These are phyloP conservation scores for Cladophialophora bantiana DNA, from an alignment of 2,329 filamentous ascomycete species.

Conservation along the genomic window DNA sequence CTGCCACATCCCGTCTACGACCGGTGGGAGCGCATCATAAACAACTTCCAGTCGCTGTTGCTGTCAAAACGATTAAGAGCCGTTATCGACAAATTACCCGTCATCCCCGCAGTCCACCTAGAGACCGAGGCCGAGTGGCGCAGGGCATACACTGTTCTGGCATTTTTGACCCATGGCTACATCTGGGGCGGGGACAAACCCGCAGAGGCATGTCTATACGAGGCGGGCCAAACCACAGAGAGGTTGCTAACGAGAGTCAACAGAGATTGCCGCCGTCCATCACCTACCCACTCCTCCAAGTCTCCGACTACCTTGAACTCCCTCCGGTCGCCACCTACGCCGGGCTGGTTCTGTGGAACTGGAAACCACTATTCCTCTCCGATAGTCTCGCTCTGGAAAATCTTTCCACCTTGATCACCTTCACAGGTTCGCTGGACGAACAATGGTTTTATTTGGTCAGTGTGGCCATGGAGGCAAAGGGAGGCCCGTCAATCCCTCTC, in stretches of 20 bases:
- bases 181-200: constrained; percentile 85
- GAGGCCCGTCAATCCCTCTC: constrained; percentile 82
- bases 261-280: constrained; percentile 77
- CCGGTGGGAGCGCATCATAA: constrained; percentile 87
- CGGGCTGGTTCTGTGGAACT: constrained; percentile 93
- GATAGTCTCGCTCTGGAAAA: constrained; percentile 89
- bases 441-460: constrained; percentile 99
- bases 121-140: constrained; percentile 89
- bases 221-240: background rate
- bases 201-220: constrained; percentile 64
- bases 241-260: background rate
- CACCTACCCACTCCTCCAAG: constrained; percentile 78
- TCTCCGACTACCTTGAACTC: constrained; percentile 80
- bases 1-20: constrained; percentile 92
- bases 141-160: constrained; percentile 79
- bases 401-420: constrained; percentile 83
- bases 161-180: constrained; percentile 83
- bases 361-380: constrained; percentile 84
- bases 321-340: constrained; percentile 95
- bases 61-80: constrained; percentile 82
- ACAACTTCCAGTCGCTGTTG: constrained; percentile 85
- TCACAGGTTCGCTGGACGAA: constrained; percentile 93
- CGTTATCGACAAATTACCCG: constrained; percentile 79
- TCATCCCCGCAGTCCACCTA: constrained; percentile 82
- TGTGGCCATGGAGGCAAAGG: constrained; percentile 92